Base-by-base conservation (phyloP, 371 early-diverging fungal species). In the Cladochytrium tenue region DNA sequence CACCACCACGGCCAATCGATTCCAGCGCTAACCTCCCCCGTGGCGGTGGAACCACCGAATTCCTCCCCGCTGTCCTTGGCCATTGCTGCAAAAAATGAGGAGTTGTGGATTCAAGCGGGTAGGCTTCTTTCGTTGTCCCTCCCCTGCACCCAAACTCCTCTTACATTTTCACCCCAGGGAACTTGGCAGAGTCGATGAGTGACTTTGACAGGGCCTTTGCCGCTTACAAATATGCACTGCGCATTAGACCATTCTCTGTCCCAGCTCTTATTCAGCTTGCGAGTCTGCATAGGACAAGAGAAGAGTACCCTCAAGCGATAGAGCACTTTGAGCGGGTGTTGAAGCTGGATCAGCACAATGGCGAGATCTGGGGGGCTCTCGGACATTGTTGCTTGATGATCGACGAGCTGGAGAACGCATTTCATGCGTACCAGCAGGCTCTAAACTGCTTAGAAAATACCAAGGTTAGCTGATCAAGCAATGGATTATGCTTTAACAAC, bases 321-420 rank as follows among this genome's bases (percentile, higher is more conserved):
- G 93, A 93, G 34, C 92, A 88, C 74, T 95, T 92, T 68, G 90
- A 95, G 70, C 83, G 93, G 23, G 87, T 92, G 32, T 75, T 96
- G 28, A 79, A 82, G 61, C 89, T 95, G 35, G 90, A 95, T 66
- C 82, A 81, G 34, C 77, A 75, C 51, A 93, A 93, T 71, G 96
- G 96, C 25, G 94, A 95, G 61, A 88, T 91, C 30, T 95, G 95
- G 95, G 94, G 92, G 15, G 90, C 92, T 4, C 81, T 95, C 31
- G 95, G 94, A 25, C 94, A 95, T 76, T 94, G 94, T 76, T 93
- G 93, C 75, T 79, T 96, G 58, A 92, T 93, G 94, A 86, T 90
- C 84, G 95, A 94, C 71, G 92, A 96, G 60, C 81, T 96, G 51
- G 93, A 92, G 63, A 90, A 93, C 71, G 95, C 98, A 1, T 95